phyloP scores from a whole-genome alignment of 306 rosid species.

The Datisca glomerata region DNA sequence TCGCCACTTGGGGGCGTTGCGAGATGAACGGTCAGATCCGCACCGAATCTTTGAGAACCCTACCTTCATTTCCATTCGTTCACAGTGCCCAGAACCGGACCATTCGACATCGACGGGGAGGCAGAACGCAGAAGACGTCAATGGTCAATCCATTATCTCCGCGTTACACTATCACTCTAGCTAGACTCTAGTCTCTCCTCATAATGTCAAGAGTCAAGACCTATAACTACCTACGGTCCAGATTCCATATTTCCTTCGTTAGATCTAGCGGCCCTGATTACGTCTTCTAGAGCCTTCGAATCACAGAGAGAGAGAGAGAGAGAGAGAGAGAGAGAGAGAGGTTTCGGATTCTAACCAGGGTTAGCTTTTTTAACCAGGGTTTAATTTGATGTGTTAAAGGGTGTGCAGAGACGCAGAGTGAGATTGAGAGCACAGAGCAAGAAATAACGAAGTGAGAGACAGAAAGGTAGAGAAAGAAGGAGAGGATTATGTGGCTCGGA shows the following conservation, averaged over 20 bases:
- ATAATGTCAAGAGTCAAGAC: neutral
- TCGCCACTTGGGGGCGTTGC: neutral
- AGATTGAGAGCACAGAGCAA: neutral
- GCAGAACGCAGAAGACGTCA: no score
- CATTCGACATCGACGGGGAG: no score
- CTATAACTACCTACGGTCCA: conserved; percentile 17
- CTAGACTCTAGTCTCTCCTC: conserved; percentile 1
- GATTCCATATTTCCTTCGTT: conserved; percentile 6
- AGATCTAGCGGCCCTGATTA: conserved; percentile 21
- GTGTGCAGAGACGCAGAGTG: neutral
- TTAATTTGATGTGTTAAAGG: conserved; percentile 35
- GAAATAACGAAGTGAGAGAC: conserved; percentile 6
- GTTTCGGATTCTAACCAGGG: conserved; percentile 34
- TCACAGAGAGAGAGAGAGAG: neutral
- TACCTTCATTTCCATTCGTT: no score
- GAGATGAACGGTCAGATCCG: conserved; percentile 14
- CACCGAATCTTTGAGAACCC: conserved; percentile 6
- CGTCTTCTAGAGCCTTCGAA: conserved; percentile 63
- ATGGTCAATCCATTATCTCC: neutral
- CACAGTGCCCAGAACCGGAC: no score
- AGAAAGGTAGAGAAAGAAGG: neutral
- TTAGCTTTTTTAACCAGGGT: conserved; percentile 23
- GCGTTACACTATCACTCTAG: neutral
- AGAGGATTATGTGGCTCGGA: conserved; percentile 17
- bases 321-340: conserved; percentile 2